Percentiles rank a stretch among this genome's conserved stretches.
Evolutionary conservation across 306 rosid genomes (phyloP).

Genomic region (Urtica urens): DNA sequence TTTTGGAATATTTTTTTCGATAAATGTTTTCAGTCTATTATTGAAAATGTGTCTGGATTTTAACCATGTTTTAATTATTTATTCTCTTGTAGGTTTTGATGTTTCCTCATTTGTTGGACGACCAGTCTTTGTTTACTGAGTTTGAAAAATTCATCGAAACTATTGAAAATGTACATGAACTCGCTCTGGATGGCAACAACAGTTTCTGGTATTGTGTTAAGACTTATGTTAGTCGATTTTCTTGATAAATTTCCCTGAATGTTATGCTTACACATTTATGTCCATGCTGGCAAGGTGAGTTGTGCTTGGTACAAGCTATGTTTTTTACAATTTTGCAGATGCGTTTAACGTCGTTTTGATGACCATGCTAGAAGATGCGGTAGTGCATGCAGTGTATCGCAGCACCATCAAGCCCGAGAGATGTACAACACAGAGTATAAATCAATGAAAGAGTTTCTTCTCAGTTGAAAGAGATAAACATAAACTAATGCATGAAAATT

Average conservation of each 20-base stretch:
- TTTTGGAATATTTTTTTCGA: too few species aligned
- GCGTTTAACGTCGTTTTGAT: conserved; percentile 57
- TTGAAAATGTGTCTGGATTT: too few species aligned
- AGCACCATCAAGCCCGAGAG: conserved; percentile 79
- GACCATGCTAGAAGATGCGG: conserved; percentile 57
- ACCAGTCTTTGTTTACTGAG: conserved; percentile 59
- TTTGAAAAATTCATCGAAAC: conserved; percentile 91
- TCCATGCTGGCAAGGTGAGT: conserved; percentile 48
- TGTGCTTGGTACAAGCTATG: too few species aligned
- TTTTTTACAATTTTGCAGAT: conserved; percentile 60
- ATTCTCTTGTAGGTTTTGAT: conserved; percentile 53
- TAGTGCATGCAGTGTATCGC: conserved; percentile 72
- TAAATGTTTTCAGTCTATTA: too few species aligned
- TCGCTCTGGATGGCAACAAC: conserved; percentile 79
- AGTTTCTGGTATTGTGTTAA: conserved; percentile 63
- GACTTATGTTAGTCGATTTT: not conserved
- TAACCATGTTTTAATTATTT: not conserved
- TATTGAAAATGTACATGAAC: conserved; percentile 72
- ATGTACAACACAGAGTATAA: conserved; percentile 65
- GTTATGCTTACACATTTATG: conserved; percentile 10
- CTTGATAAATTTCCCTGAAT: not conserved
- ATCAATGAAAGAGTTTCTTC: conserved; percentile 58
- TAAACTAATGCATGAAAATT: conserved; percentile 39
- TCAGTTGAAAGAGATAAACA: conserved; percentile 51
- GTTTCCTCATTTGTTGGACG: conserved; percentile 72